These are phyloP conservation scores for Protomyces arabidopsidicola DNA, from an alignment of 1,139 yeast species.

Conservation along the genomic window DNA sequence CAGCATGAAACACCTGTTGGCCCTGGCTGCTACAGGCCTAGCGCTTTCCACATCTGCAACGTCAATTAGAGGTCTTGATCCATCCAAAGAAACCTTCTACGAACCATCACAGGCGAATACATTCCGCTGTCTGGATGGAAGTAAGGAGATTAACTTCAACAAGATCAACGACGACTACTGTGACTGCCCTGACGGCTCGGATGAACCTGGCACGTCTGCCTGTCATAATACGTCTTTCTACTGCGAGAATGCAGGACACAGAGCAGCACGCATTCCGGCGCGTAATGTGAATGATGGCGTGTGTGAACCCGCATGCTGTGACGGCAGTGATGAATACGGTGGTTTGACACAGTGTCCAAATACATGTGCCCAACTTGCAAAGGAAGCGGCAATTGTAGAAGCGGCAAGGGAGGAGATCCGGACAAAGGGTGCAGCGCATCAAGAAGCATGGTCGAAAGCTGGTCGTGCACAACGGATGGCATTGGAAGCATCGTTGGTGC, in stretches of 20 bases:
- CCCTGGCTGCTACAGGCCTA: background rate
- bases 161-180: constrained; percentile 63
- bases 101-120: background rate
- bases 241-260: constrained; percentile 72
- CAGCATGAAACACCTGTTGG: background rate
- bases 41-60: background rate
- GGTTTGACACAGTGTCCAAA: constrained; percentile 51
- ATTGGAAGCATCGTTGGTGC: constrained; percentile 6
- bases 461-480: constrained; percentile 21
- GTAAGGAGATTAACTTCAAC: constrained; percentile 22
- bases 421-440: constrained; percentile 2
- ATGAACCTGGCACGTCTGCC: constrained; percentile 93
- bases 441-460: constrained; percentile 7
- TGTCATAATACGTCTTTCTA: constrained; percentile 60
- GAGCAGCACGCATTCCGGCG: constrained; percentile 39
- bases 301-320: constrained; percentile 90
- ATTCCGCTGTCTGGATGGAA: constrained; percentile 27
- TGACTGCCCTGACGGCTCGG: constrained; percentile 97
- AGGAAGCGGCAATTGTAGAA: constrained; percentile 35
- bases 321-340: constrained; percentile 78
- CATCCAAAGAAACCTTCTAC: constrained; percentile 16
- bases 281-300: constrained; percentile 72
- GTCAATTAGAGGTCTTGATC: constrained; percentile 1
- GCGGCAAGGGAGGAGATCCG: constrained; percentile 14
- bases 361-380: constrained; percentile 52